Evolutionary conservation across 768 basidiomycete species (phyloP).

Genomic region (Suillus variegatus): DNA sequence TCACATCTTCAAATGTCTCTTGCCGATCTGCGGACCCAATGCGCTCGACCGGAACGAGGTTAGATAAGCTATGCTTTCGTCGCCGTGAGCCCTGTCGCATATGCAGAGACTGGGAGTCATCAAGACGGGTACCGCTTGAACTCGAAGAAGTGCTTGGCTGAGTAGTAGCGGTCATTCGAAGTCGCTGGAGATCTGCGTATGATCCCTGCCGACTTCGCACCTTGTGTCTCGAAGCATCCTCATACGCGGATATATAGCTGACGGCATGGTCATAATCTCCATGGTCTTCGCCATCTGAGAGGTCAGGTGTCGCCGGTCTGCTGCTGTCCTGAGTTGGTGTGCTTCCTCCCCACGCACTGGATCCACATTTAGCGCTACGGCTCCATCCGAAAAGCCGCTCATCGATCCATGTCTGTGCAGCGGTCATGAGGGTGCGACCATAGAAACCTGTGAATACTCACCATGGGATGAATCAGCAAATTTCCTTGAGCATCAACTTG

Average conservation of each 20-base stretch:
- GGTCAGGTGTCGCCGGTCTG: conserved; percentile 68
- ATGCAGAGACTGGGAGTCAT: conserved; percentile 44
- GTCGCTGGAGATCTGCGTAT: conserved; percentile 79
- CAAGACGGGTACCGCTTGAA: conserved; percentile 18
- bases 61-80: conserved; percentile 64
- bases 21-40: conserved; percentile 59
- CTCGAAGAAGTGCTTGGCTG: conserved; percentile 14
- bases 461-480: conserved; percentile 86
- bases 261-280: conserved; percentile 93
- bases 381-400: conserved; percentile 94
- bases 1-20: conserved; percentile 64
- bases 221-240: conserved; percentile 45
- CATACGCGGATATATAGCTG: conserved; percentile 56
- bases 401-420: conserved; percentile 76
- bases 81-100: conserved; percentile 48
- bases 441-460: conserved; percentile 34
- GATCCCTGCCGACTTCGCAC: conserved; percentile 67
- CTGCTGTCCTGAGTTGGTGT: conserved; percentile 58
- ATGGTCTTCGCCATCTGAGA: conserved; percentile 83
- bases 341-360: conserved; percentile 80
- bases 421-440: conserved; percentile 6
- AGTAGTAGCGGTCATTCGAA: conserved; percentile 41
- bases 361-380: conserved; percentile 73
- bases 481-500: conserved; percentile 86
- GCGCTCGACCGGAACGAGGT: conserved; percentile 61